Percentiles rank a stretch among this genome's conserved stretches.
Evolutionary conservation across 164 flowering plant species (phyloP).

Genomic region (Aristolochia fimbriata): DNA sequence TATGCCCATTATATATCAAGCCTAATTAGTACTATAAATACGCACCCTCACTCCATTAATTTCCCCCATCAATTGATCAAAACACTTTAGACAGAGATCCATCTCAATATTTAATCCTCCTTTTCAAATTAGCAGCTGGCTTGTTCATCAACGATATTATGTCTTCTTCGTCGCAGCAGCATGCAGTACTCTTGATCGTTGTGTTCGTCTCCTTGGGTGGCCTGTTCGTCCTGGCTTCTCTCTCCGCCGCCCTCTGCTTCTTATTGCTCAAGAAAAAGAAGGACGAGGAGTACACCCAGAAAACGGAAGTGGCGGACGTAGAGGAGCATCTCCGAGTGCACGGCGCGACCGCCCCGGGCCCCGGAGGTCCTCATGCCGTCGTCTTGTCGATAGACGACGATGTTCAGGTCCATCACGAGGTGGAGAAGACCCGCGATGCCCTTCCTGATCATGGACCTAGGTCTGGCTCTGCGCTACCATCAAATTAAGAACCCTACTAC

Average conservation of each 20-base stretch:
- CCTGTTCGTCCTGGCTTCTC: conserved; percentile 51
- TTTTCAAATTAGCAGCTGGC: too few relatives aligned
- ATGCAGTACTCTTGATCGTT: conserved; percentile 20
- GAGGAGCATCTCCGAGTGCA: conserved; percentile 51
- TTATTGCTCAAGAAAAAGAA: conserved; percentile 37
- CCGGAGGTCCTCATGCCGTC: conserved; percentile 38
- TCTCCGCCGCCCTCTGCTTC: conserved; percentile 45
- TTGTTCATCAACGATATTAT: too few relatives aligned
- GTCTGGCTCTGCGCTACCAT: too few relatives aligned
- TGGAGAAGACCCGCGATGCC: conserved; percentile 7
- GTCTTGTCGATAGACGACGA: conserved; percentile 36
- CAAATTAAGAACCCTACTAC: too few relatives aligned
- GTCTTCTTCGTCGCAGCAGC: too few relatives aligned
- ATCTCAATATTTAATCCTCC: too few relatives aligned
- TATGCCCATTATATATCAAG: too few relatives aligned
- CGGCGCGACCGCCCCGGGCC: conserved; percentile 46
- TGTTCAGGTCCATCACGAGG: conserved; percentile 34
- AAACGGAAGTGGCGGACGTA: conserved; percentile 29
- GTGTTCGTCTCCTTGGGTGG: conserved; percentile 53
- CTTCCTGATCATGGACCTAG: too few relatives aligned
- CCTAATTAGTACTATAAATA: too few relatives aligned
- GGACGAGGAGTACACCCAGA: conserved; percentile 16
- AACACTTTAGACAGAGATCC: too few relatives aligned
- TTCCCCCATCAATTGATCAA: too few relatives aligned
- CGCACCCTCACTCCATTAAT: too few relatives aligned